Evolutionary conservation across 2,329 filamentous ascomycete species (phyloP).

Genomic region (Cercospora citrullina): DNA sequence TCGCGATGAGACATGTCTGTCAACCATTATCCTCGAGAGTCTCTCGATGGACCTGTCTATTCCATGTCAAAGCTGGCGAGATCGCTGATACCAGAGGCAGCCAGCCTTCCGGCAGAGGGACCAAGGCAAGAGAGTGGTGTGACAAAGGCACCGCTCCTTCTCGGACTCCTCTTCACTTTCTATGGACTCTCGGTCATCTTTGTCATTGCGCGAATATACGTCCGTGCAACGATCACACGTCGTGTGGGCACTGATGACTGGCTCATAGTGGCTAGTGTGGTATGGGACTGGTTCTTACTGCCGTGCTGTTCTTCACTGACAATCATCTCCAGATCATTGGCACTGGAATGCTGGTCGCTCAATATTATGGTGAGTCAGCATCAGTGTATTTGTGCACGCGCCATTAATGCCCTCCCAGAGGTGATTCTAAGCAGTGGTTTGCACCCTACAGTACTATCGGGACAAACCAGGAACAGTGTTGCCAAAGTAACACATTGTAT

Average conservation of each 20-base stretch:
- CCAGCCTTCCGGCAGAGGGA: background rate
- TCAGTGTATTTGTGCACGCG: background rate
- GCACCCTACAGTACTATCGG: background rate
- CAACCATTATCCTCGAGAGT: background rate
- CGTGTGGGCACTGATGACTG: constrained; percentile 15
- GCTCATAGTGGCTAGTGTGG: constrained; percentile 18
- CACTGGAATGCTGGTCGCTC: background rate
- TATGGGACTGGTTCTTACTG: background rate
- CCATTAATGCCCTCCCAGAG: background rate
- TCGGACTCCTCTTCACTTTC: constrained; percentile 15
- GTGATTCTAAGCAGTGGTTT: background rate
- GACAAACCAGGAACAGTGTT: background rate
- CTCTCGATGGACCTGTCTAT: background rate
- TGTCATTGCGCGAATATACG: constrained; percentile 8
- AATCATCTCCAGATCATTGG: background rate
- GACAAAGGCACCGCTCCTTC: constrained; percentile 13
- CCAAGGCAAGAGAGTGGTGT: background rate
- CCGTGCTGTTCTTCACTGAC: background rate
- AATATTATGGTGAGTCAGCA: background rate
- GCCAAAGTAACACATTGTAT: background rate
- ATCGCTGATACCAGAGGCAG: background rate
- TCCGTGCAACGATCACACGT: constrained; percentile 1
- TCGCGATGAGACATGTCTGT: background rate
- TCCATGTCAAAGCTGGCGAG: background rate
- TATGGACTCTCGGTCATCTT: constrained; percentile 16